Base-by-base conservation (phyloP, 305 asterid genomes). In the Fraxinus albicans region DNA sequence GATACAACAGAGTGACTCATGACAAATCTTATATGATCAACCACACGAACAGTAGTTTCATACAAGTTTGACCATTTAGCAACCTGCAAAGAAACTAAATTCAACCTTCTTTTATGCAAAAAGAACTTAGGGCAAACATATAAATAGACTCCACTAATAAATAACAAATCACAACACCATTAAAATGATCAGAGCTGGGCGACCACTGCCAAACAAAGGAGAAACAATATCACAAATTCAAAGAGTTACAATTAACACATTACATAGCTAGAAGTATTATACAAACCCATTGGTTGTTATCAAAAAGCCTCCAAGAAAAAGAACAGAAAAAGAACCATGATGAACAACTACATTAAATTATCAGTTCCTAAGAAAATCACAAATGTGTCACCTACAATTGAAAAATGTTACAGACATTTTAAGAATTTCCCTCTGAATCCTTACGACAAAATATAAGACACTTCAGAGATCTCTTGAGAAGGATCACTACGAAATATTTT, bases 1-100 rank as follows among this genome's bases (percentile, higher is more conserved):
- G 96, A 91, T 60, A 97, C 97, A 79, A 86, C 92, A 85, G 94
- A 87, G 88, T 97, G 99, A 89, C 99, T 91, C 94, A 95, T 90
- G 73, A 97, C 97, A 92, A 92, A 95, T 87, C 96, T 91, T 63
- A 97, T 85, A 87, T 97, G 97, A 80, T 91, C 98, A 87, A 95
- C 91, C 80, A 97, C 97, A 76, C 95, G 97, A 82, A 88, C 69
- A 76, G 97, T 94, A 78, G 94, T 94, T 70, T 92, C 97, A 88
- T 89, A 90, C 78, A 97, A 86, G 80, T 85, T 86, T 85, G 88
- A 95, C 99, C 97, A 97, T 89, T 89, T 95, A 44, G 77, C 77
- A 83, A 97, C 98, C 99, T 97, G 91, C 82, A 89, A 89, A 63
- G 83, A 63, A 83, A 83, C 83, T 55, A 75, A 81, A 77, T 58